These are phyloP conservation scores for Monotropa hypopitys DNA, from an alignment of 179 eudicot genomes.

Conservation along the genomic window DNA sequence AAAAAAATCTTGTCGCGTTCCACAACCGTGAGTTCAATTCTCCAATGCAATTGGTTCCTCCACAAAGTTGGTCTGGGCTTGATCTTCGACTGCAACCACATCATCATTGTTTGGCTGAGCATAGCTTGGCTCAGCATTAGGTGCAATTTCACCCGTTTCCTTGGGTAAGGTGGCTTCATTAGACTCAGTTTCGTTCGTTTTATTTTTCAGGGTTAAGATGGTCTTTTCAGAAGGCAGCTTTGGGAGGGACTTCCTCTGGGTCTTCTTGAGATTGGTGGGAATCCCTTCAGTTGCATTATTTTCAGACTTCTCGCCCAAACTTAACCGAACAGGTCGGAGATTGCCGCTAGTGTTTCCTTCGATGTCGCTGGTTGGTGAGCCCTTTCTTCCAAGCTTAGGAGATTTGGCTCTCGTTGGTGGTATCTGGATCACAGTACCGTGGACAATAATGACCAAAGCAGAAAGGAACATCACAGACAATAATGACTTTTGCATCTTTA, in stretches of 20 bases:
- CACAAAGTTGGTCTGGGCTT: constrained; percentile 6
- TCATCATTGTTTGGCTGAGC: not conserved
- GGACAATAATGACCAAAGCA: constrained; percentile 2
- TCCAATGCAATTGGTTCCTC: constrained; percentile 6
- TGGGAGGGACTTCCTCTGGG: constrained; percentile 34
- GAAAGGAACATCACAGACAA: not conserved
- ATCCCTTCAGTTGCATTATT: constrained; percentile 25
- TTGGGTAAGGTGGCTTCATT: not conserved
- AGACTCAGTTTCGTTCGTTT: constrained; percentile 14
- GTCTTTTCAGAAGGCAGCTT: constrained; percentile 35
- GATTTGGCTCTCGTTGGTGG: constrained; percentile 83
- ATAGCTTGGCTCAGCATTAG: constrained; percentile 7
- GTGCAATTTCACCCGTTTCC: constrained; percentile 6
- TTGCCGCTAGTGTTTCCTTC: constrained; percentile 26
- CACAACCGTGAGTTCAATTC: not conserved
- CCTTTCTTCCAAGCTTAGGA: constrained; percentile 80
- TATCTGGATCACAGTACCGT: constrained; percentile 32
- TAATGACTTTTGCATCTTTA: not conserved
- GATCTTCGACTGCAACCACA: constrained; percentile 5
- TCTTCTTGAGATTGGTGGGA: constrained; percentile 23
- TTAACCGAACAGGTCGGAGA: constrained; percentile 28
- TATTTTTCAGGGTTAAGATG: constrained; percentile 12
- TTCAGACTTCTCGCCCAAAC: constrained; percentile 45
- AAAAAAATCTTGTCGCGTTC: not conserved
- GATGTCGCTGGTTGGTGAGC: constrained; percentile 27